A percentile compares a stretch with the other conserved stretches of the same genome.
phyloP scores from a whole-genome alignment of 2,329 filamentous ascomycete species.

The Emmonsiellopsis sp. region DNA sequence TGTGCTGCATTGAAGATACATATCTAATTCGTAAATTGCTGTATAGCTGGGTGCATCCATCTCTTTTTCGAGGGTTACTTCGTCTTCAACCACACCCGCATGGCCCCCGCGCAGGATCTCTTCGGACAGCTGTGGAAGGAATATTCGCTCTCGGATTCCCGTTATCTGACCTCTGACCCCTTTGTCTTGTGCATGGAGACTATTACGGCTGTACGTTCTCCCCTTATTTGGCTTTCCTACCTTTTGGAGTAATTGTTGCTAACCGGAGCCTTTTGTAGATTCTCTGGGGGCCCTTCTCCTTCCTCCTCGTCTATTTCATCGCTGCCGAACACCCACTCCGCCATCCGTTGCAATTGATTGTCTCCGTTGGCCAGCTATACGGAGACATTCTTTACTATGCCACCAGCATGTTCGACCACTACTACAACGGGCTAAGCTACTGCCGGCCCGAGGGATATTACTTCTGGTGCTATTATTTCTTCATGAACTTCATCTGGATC shows the following conservation, averaged over 20 bases:
- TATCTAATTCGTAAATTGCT: background rate
- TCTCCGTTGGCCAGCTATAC: conserved; percentile 55
- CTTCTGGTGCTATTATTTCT: conserved; percentile 57
- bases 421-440: conserved; percentile 44
- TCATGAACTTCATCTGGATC: conserved; percentile 60
- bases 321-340: conserved; percentile 46
- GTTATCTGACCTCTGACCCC: conserved; percentile 71
- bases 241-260: background rate
- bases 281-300: conserved; percentile 54
- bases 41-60: conserved; percentile 49
- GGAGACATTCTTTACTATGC: conserved; percentile 56
- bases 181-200: conserved; percentile 84
- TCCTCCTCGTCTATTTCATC: conserved; percentile 47
- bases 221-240: conserved; percentile 5
- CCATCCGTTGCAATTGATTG: conserved; percentile 50
- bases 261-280: conserved; percentile 26
- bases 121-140: conserved; percentile 90
- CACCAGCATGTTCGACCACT: conserved; percentile 53
- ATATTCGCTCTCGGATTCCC: conserved; percentile 76
- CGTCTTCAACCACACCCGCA: conserved; percentile 54
- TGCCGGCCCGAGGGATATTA: conserved; percentile 54
- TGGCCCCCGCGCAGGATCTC: conserved; percentile 60
- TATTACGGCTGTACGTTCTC: conserved; percentile 59
- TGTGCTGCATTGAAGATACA: background rate
- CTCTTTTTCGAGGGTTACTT: conserved; percentile 83